Base-by-base conservation (phyloP, 1,284 basidiomycete genomes). In the Rhodofomes roseus region DNA sequence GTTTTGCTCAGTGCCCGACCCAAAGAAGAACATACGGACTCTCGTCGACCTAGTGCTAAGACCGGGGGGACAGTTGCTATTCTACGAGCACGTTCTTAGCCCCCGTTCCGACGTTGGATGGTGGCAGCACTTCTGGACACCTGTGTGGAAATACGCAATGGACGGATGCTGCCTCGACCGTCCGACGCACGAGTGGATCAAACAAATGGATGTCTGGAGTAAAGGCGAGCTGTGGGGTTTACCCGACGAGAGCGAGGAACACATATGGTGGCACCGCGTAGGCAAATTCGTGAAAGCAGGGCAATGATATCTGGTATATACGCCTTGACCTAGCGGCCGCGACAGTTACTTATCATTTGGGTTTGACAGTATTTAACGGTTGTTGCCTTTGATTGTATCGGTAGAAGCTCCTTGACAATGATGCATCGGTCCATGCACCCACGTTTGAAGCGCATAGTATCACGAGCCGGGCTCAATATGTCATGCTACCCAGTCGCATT, bases 81-180 rank as follows among this genome's bases (percentile, higher is more conserved):
- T 82, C 65, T 84, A 83, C 61, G 88, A 90, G 70, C 87, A 90
- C 65, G 85, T 89, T 9, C 71, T 77, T 50, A 86, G 78, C 62
- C 77, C 75, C 0, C 66, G 70, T 0, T 58, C 66, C n/a, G 80
- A 82, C 56, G 78, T 87, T 2, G 79, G 79, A 9, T 81, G 82
- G 80, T 90, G 86, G 85, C 89, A 91, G 71, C 64, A 75, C 1
- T 78, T 87, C 55, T 89, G 87, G 86, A 78, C 84, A 3, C 88
- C 87, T 1, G 12, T 90, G 2, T 90, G 89, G 89, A 66, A 66
- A 5, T 29, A 75, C 0, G 70, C 73, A 1, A 83, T 85, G 60
- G 86, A 82, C 64, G 86, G 87, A 9, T 90, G 88, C 65, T 74
- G 73, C 60, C 62, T 89, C 48, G 83, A 87, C 65, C 74, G 83